Evolutionary conservation across 2,329 filamentous ascomycete species (phyloP).

Genomic region (Graphilbum sp.): DNA sequence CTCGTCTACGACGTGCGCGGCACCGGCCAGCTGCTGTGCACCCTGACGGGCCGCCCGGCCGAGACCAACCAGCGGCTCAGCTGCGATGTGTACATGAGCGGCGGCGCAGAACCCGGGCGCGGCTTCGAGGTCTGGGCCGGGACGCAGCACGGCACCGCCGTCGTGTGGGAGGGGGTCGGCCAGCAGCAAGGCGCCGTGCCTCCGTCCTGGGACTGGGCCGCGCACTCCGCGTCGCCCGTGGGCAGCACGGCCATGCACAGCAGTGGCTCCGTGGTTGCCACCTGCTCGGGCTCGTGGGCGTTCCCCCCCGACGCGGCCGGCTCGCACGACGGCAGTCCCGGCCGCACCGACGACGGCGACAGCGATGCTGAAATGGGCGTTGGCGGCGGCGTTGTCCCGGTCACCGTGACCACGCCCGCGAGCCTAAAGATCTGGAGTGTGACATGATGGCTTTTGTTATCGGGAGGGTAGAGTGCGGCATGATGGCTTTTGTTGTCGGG

Average conservation of each 20-base stretch:
- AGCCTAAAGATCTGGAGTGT: conserved; percentile 8
- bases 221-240: conserved; percentile 27
- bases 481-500: neutral
- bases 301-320: neutral
- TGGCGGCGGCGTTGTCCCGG: too few relatives aligned
- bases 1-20: conserved; percentile 48
- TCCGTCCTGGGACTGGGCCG: conserved; percentile 33
- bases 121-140: conserved; percentile 48
- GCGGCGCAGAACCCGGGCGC: conserved; percentile 2
- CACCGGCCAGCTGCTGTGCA: conserved; percentile 37
- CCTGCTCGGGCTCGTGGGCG: conserved; percentile 38
- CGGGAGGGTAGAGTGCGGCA: conserved; percentile 10
- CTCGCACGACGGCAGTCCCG: conserved; percentile 13
- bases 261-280: conserved; percentile 38
- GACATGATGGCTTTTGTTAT: neutral
- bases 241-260: conserved; percentile 33
- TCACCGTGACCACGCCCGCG: neutral
- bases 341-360: neutral
- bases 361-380: conserved; percentile 16
- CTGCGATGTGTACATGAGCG: conserved; percentile 33
- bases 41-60: conserved; percentile 31
- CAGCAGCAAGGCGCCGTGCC: conserved; percentile 24
- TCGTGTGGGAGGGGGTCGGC: conserved; percentile 42
- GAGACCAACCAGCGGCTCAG: conserved; percentile 38
- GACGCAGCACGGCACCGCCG: conserved; percentile 33